A percentile compares a stretch with the other conserved stretches of the same genome.
Conservation (phyloP, 2,329 filamentous ascomycete species). For the Penicillium fuscoglaucum region DNA sequence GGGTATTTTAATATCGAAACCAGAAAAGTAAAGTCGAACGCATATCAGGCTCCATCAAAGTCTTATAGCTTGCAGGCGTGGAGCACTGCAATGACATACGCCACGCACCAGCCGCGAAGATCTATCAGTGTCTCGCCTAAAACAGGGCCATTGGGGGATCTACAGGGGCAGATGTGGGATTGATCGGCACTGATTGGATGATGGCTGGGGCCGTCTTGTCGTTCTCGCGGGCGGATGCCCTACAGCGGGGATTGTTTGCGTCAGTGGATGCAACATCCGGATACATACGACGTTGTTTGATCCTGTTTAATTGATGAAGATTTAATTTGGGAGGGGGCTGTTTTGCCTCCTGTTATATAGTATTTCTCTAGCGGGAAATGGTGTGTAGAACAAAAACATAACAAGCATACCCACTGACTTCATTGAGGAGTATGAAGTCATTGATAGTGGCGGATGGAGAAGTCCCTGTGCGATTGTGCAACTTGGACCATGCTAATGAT, state of each 20-base stretch:
- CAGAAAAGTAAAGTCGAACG: neutral
- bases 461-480: neutral
- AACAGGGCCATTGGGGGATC: conserved; percentile 6
- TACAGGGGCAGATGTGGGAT: conserved; percentile 8
- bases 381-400: neutral
- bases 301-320: neutral
- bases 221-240: neutral
- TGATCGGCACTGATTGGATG: conserved; percentile 2
- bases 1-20: neutral
- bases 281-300: neutral
- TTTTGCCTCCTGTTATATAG: neutral
- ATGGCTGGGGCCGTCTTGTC: neutral
- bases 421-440: neutral
- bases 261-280: neutral
- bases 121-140: conserved; percentile 2
- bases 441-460: neutral
- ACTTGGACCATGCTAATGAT: neutral
- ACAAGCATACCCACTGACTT: neutral
- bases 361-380: neutral
- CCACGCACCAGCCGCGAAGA: conserved; percentile 2
- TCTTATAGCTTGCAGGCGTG: conserved; percentile 8
- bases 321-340: neutral
- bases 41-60: neutral
- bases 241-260: neutral
- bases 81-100: conserved; percentile 1